Evolutionary conservation across 768 basidiomycete species (phyloP).

Genomic region (Macrolepiota albuminosa): DNA sequence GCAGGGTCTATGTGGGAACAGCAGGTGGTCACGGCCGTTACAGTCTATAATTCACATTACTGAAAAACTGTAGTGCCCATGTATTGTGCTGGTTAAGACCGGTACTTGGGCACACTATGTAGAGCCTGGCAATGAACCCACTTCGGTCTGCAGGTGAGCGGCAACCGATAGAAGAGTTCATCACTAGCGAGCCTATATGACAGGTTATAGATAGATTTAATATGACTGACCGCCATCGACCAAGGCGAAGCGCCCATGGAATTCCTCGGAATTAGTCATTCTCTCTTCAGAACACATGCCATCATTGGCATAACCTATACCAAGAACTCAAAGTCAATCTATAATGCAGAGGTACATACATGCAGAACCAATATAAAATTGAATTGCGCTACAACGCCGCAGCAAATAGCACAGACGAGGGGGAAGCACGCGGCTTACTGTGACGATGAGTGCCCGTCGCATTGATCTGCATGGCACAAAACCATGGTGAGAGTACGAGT

Average conservation of each 20-base stretch:
- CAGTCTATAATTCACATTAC: not conserved
- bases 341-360: too few relatives aligned
- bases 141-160: not conserved
- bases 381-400: too few relatives aligned
- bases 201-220: not conserved
- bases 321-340: too few relatives aligned
- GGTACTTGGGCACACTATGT: not conserved
- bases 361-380: too few relatives aligned
- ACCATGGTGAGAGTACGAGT: too few relatives aligned
- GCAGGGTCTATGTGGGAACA: too few relatives aligned
- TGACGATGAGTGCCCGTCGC: too few relatives aligned
- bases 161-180: not conserved
- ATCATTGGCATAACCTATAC: not conserved
- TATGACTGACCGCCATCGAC: too few relatives aligned
- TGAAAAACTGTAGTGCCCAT: not conserved
- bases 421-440: not conserved
- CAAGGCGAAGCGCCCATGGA: not conserved
- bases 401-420: not conserved
- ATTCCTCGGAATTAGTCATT: too few relatives aligned
- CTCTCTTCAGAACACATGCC: too few relatives aligned
- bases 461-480: too few relatives aligned
- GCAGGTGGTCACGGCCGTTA: too few relatives aligned
- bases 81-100: not conserved
- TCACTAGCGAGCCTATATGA: not conserved
- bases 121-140: not conserved